Evolutionary conservation across 2,329 filamentous ascomycete species (phyloP).

Genomic region (Emergomyces pasteurianus): DNA sequence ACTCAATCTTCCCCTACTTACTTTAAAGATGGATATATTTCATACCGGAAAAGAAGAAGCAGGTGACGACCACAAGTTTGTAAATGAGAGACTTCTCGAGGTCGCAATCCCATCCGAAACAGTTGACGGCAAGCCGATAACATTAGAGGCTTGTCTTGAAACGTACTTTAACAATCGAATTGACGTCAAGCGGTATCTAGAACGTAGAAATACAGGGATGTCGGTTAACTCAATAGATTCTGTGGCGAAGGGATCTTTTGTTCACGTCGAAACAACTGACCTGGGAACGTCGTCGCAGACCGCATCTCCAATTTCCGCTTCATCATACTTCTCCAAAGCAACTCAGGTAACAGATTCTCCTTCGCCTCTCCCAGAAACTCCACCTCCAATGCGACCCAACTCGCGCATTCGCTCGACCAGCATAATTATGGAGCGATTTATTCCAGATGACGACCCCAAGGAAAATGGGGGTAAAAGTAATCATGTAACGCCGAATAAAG

Average conservation of each 20-base stretch:
- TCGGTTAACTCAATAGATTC: conserved; percentile 31
- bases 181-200: conserved; percentile 68
- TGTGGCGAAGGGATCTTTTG: conserved; percentile 23
- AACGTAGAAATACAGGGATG: conserved; percentile 46
- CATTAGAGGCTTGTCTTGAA: conserved; percentile 82
- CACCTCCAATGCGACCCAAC: conserved; percentile 10
- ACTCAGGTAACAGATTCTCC: conserved; percentile 15
- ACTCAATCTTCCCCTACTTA: conserved; percentile 73
- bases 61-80: conserved; percentile 83
- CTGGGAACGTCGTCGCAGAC: conserved; percentile 24
- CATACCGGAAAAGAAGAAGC: conserved; percentile 77
- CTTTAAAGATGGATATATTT: conserved; percentile 87
- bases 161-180: conserved; percentile 91
- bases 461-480: conserved; percentile 15
- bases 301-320: conserved; percentile 21
- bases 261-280: conserved; percentile 34
- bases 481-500: neutral
- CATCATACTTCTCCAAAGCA: conserved; percentile 12
- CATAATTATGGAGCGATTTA: conserved; percentile 34
- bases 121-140: conserved; percentile 54
- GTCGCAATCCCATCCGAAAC: conserved; percentile 73
- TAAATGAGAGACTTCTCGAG: conserved; percentile 82
- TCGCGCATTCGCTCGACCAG: conserved; percentile 19
- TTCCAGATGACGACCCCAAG: conserved; percentile 34
- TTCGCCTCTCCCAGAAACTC: conserved; percentile 17